These are phyloP conservation scores for Nakataea oryzae DNA, from an alignment of 2,329 filamentous ascomycete species.

Conservation along the genomic window DNA sequence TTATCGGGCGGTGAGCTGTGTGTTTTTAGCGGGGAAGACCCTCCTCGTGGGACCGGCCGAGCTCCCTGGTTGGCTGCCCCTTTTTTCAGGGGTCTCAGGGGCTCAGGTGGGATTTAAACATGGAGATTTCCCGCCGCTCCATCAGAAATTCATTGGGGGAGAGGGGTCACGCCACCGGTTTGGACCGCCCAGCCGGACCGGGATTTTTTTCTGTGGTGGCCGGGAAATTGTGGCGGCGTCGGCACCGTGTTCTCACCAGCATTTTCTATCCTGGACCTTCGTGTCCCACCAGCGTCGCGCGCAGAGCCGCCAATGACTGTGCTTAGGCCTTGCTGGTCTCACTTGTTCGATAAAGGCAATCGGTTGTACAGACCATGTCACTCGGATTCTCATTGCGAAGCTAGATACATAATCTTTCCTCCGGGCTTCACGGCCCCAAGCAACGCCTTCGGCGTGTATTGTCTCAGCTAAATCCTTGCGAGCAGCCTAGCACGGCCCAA, in stretches of 20 bases:
- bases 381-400: not conserved
- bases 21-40: constrained; percentile 1
- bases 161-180: not conserved
- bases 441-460: not conserved
- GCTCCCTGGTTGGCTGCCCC: not conserved
- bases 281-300: not conserved
- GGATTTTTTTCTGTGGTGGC: no score
- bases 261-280: not conserved
- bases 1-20: constrained; percentile 1
- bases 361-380: not conserved
- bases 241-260: not conserved
- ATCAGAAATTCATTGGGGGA: not conserved
- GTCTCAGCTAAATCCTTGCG: not conserved
- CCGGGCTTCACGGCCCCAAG: not conserved
- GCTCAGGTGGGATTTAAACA: not conserved
- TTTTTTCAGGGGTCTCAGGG: not conserved
- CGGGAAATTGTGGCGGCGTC: not conserved
- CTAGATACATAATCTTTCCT: not conserved
- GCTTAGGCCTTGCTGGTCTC: no score
- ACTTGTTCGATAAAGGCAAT: not conserved
- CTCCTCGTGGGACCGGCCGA: not conserved
- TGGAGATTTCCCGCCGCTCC: not conserved
- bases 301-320: not conserved
- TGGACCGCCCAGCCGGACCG: not conserved
- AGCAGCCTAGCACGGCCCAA: not conserved